Base-by-base conservation (phyloP, 2,329 filamentous ascomycete species). In the Clathrospora elynae region DNA sequence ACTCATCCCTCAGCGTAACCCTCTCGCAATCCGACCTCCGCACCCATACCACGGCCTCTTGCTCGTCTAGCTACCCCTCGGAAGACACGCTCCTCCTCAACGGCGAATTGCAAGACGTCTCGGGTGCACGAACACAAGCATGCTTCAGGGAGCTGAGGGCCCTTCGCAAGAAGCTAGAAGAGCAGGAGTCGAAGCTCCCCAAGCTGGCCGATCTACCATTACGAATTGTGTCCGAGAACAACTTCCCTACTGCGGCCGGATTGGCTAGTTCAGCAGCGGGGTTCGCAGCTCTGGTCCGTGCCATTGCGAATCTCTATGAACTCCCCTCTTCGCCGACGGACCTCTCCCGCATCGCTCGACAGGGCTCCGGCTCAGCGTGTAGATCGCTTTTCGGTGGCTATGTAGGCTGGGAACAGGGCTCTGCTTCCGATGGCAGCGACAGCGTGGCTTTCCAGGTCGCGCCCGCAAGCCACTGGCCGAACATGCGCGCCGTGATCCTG, bases 231-330 rank as follows among this genome's bases (percentile, higher is more conserved):
- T 93, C 88, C 43, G 88, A 93, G 76, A 99, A 99, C 81, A 99
- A 99, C 80, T 99, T 99, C 80, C 93, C 93, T 52, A 99, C 93
- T 2, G 93, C 93, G 17, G 93, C 93, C 4, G 93, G 93, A 5
- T 84, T 99, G 18, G 82, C 82, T 26, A 79, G 77, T 55, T 78
- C 76, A 14, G 82, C 82, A n/a, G 82, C 82, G n/a, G 83, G 82
- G 16, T 83, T 85, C 57, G 83, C 82, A 23, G 82, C 83, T 9
- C 73, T 85, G 1, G 80, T 97, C 13, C 83, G 90, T 45, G 91
- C 89, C 53, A 89, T 99, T 59, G 93, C 93, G 23, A 82, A 97
- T 70, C 82, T 99, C 26, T 99, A 97, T 75, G 79, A 88, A 68
- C 83, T 99, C 5, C 85, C 87, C 4, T 82, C 90, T 47, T 84